Base-by-base conservation (phyloP, 345 rosid genomes). In the Ceriops decandra region DNA sequence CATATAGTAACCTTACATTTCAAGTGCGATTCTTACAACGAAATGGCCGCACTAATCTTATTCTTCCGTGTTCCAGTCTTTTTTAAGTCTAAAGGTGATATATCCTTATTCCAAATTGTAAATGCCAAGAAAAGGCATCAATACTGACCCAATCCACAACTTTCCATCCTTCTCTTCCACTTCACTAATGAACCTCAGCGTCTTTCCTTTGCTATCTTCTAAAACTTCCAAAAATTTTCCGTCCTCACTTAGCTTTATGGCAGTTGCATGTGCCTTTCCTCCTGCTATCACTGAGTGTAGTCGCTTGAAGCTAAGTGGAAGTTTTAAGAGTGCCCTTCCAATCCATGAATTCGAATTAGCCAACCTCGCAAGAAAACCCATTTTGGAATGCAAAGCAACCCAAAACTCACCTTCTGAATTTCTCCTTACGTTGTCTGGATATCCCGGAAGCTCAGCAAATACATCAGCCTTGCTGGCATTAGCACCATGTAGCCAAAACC, bases 221-320 rank as follows among this genome's bases (percentile, higher is more conserved):
- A 72, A 15, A n/a, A 72, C 49, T 26, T 72, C 49, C 31, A 66
- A 15, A 60, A 60, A 33, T 27, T 60, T 66, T 24, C 76, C 76
- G 13, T 72, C 76, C 47, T 60, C 76, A 24, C 62, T 60, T 24
- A 72, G 47, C 20, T 66, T 72, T 60, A 72, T n/a, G 13, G 71
- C 88, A 47, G 79, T 86, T 27, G 90, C 97, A 58, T 84, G 91
- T 28, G 90, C 79, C 59, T 75, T 82, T 67, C 83, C 80, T 52
- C 91, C 90, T 35, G 77, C 79, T 60, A 89, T 72, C 47, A 89
- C 17, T 1, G 80, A 72, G 72, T 87, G 95, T 64, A 87, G 80
- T 52, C 83, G 76, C 67, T 66, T 60, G 52, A 67, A 52, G 56
- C 62, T 61, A 54, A 73, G 49, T 7, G 71, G 76, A 60, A 67